Evolutionary conservation across 768 basidiomycete genomes (phyloP).

Genomic region (Psilocybe sp.): DNA sequence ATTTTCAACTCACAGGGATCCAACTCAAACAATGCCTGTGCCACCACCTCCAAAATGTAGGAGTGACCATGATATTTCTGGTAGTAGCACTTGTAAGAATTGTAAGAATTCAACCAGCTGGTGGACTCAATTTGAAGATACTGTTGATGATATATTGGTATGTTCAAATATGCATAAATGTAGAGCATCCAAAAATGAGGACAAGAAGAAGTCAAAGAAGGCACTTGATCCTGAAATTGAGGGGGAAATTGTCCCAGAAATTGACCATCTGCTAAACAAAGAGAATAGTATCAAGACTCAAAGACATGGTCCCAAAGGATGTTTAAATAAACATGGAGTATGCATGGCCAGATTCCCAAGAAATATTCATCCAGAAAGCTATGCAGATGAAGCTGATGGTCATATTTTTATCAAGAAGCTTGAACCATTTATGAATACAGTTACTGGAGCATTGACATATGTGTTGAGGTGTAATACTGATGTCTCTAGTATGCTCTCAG

Average conservation of each 20-base stretch:
- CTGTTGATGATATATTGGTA: constrained; percentile 26
- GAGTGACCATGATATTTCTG: not conserved
- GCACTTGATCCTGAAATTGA: not conserved
- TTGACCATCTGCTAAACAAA: not conserved
- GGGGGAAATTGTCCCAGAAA: constrained; percentile 5
- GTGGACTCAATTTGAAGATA: constrained; percentile 13
- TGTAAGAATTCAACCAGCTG: constrained; percentile 17
- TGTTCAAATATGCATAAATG: constrained; percentile 29
- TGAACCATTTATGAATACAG: constrained; percentile 35
- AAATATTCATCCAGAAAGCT: constrained; percentile 12
- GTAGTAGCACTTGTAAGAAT: not conserved
- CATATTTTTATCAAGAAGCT: constrained; percentile 26
- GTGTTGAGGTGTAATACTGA: constrained; percentile 36
- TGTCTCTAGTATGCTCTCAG: constrained; percentile 33
- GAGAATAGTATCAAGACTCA: not conserved
- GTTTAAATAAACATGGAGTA: constrained; percentile 25
- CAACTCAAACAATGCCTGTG: constrained; percentile 19
- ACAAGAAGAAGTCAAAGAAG: not conserved
- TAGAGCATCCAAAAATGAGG: not conserved
- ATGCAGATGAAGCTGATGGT: constrained; percentile 26
- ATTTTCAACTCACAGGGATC: constrained; percentile 14
- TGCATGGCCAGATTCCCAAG: constrained; percentile 36
- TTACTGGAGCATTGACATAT: constrained; percentile 28
- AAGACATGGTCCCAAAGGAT: constrained; percentile 12
- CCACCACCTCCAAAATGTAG: constrained; percentile 13